These are phyloP conservation scores for Pyricularia sp. DNA, from an alignment of 2,329 filamentous ascomycete species.

Conservation along the genomic window DNA sequence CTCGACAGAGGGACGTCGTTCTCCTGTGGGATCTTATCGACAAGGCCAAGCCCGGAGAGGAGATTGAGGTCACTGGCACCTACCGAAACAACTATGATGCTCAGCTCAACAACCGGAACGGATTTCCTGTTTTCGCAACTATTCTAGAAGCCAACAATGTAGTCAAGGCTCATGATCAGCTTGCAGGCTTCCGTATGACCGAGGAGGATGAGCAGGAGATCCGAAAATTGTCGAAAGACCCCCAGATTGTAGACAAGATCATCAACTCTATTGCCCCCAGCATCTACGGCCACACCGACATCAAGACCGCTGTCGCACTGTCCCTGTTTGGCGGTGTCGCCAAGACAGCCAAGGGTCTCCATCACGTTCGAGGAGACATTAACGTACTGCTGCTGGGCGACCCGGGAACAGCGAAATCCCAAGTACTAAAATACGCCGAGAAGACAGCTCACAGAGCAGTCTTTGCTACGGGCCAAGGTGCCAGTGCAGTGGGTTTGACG, in stretches of 20 bases:
- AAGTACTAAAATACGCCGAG: slow-evolving; percentile 94
- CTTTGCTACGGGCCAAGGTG: slow-evolving; percentile 95
- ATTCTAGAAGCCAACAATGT: slow-evolving; percentile 97
- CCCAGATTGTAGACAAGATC: slow-evolving; percentile 86
- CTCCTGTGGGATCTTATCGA: slow-evolving; percentile 96
- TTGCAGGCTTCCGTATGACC: slow-evolving; percentile 90
- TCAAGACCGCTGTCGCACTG: slow-evolving; percentile 92
- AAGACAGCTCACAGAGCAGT: slow-evolving; percentile 95
- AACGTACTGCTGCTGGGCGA: slow-evolving; percentile 95
- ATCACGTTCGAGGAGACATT: slow-evolving; percentile 92
- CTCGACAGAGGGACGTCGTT: slow-evolving; percentile 87
- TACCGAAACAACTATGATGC: slow-evolving; percentile 99
- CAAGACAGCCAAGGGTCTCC: slow-evolving; percentile 81
- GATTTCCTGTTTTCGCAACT: slow-evolving; percentile 96
- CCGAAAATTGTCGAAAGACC: slow-evolving; percentile 77
- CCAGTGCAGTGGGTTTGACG: slow-evolving; percentile 93
- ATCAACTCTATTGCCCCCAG: slow-evolving; percentile 90
- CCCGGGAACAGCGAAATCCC: slow-evolving; percentile 95
- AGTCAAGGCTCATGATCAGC: slow-evolving; percentile 93
- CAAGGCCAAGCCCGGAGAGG: slow-evolving; percentile 91
- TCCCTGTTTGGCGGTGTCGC: slow-evolving; percentile 92
- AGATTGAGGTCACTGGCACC: slow-evolving; percentile 92
- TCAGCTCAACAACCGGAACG: slow-evolving; percentile 95
- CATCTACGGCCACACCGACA: slow-evolving; percentile 93
- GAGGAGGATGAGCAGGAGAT: slow-evolving; percentile 93